Base-by-base conservation (phyloP, 2,329 filamentous ascomycete species). In the Geosmithia putterillii region DNA sequence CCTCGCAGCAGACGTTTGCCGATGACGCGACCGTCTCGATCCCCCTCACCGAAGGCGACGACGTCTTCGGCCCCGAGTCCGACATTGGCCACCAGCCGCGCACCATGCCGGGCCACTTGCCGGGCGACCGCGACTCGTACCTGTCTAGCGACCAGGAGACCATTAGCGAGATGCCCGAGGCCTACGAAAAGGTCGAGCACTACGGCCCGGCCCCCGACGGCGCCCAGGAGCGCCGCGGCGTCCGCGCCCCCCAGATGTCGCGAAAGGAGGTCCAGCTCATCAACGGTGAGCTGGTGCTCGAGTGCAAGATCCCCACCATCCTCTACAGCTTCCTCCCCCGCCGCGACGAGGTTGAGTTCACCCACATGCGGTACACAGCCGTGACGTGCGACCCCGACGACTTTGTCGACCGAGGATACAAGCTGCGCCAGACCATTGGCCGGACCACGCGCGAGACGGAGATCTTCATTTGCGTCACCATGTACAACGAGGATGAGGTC, bases 401-500 rank as follows among this genome's bases (percentile, higher is more conserved):
- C 58, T 96, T 94, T 54, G 84, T 88, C 3, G 74, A 81, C 7
- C 78, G 82, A 48, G 90, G 89, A 1, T 98, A 95, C 69, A 92
- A 94, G 57, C 67, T 98, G 54, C 83, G 92, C 43, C 92, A 96
- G 62, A 86, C 86, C 56, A 87, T 95, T 47, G 88, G 88, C 39
- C 75, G 70, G 45, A 94, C 86, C 1, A 70, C 81, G 22, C 79
- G 92, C 48, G 89, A 96, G 62, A 96, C 90, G 0, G 92, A 98
- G 63, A 69, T 98, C 7, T 92, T 96, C 60, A 94, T 98, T 54
- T 95, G 89, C 59, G 72, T 98, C 48, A 98, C 92, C 53, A 96
- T 96, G 92, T 96, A 95, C 69, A 98, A 98, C 63, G 92, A 98
- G 64, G 86, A 95, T 63, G 92, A 96, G 58, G 86, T 95, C 54